Conservation (phyloP, 257 asterid genomes). For the Coffea eugenioides region DNA sequence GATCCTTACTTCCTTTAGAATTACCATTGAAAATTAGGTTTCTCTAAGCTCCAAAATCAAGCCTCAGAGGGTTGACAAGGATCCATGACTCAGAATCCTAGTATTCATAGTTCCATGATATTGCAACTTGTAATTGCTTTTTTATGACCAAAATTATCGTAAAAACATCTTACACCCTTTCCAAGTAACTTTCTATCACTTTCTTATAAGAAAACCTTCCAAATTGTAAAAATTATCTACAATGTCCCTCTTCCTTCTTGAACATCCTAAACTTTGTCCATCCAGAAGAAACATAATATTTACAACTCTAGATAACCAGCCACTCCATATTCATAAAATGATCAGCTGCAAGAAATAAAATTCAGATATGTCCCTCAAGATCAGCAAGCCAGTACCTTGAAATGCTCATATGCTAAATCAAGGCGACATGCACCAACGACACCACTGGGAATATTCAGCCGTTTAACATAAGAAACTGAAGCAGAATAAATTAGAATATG, state of each 20-base stretch:
- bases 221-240: not conserved
- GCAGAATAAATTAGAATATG: slow-evolving; percentile 21
- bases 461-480: slow-evolving; percentile 91
- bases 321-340: not conserved
- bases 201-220: not conserved
- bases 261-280: not conserved
- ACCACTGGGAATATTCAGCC: slow-evolving; percentile 89
- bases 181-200: not conserved
- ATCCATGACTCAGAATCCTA: not conserved
- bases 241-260: not conserved
- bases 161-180: not conserved
- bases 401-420: slow-evolving; percentile 87
- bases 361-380: slow-evolving; percentile 13
- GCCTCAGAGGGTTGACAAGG: not conserved
- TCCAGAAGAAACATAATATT: not conserved
- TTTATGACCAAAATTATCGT: not conserved
- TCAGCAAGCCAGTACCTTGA: slow-evolving; percentile 60
- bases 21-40: not conserved
- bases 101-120: not conserved
- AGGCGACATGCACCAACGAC: slow-evolving; percentile 98
- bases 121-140: not conserved
- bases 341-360: not conserved
- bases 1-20: not conserved
- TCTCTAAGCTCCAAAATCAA: not conserved
- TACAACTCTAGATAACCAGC: not conserved